Percentiles rank a stretch among this genome's conserved stretches.
These are phyloP conservation scores for Hypericum perforatum DNA, from an alignment of 345 rosid species.

Conservation along the genomic window DNA sequence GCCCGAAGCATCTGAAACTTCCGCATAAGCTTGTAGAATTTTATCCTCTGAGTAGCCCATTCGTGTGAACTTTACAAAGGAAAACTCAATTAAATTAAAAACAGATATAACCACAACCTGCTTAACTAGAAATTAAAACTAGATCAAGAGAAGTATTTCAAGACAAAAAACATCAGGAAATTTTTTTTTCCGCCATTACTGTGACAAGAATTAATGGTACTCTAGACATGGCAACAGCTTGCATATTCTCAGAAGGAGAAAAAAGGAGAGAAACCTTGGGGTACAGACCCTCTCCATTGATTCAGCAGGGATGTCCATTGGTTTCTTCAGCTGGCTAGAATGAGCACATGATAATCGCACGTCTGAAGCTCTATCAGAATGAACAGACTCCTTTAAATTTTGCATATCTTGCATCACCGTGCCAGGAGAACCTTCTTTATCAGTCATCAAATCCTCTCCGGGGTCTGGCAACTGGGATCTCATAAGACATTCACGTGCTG, in stretches of 20 bases:
- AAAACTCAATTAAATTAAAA: slow-evolving; percentile 9
- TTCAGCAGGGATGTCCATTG: slow-evolving; percentile 36
- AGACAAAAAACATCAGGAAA: no score
- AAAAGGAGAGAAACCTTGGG: not conserved
- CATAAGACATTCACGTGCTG: slow-evolving; percentile 55
- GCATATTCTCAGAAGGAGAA: not conserved
- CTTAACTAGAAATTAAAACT: no score
- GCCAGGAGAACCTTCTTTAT: slow-evolving; percentile 25
- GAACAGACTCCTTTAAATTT: slow-evolving; percentile 20
- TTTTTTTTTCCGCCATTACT: no score
- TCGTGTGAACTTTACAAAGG: slow-evolving; percentile 32
- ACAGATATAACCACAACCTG: not conserved
- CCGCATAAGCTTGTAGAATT: slow-evolving; percentile 41
- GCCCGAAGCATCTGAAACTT: slow-evolving; percentile 47
- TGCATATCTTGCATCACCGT: slow-evolving; percentile 14
- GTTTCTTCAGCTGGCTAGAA: slow-evolving; percentile 23
- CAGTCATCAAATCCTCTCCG: slow-evolving; percentile 20
- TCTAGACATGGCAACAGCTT: no score
- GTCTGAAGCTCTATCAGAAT: slow-evolving; percentile 21
- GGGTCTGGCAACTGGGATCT: slow-evolving; percentile 60
- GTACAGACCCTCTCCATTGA: slow-evolving; percentile 44
- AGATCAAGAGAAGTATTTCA: no score
- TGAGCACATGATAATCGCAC: slow-evolving; percentile 14
- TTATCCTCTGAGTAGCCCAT: slow-evolving; percentile 61
- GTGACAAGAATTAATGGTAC: no score